Percentiles rank a stretch among this genome's conserved stretches.
These are phyloP conservation scores for Stentor roeselii DNA, from an alignment of 73 alveolate genomes.

Conservation along the genomic window DNA sequence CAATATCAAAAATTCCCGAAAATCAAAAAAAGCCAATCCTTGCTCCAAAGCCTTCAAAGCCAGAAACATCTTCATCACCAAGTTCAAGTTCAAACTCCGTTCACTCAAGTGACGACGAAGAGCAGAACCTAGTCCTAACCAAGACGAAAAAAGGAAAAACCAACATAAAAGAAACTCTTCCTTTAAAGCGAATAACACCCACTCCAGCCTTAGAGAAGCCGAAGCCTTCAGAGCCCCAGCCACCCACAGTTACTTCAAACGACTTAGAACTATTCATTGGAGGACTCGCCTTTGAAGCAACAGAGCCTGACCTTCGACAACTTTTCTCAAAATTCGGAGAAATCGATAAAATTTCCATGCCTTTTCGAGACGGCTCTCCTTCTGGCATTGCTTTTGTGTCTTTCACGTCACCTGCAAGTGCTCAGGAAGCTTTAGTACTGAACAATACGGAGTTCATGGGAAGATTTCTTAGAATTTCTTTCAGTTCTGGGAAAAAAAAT, in stretches of 20 bases:
- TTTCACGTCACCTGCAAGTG: slow-evolving; percentile 43
- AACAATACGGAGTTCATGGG: slow-evolving; percentile 55
- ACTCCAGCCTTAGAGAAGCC: not conserved
- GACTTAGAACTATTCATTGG: slow-evolving; percentile 60
- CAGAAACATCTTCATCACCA: no score
- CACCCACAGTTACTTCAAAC: no score
- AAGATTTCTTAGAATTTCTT: slow-evolving; percentile 51
- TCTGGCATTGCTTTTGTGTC: slow-evolving; percentile 51
- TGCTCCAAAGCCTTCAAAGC: no score
- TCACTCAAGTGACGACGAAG: no score
- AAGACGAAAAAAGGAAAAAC: not conserved
- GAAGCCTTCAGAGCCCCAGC: not conserved
- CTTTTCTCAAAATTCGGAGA: slow-evolving; percentile 45
- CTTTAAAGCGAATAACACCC: not conserved
- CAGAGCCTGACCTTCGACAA: slow-evolving; percentile 36
- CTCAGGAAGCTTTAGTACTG: slow-evolving; percentile 40
- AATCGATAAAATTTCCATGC: slow-evolving; percentile 36
- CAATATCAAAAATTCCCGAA: no score
- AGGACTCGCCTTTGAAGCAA: slow-evolving; percentile 39
- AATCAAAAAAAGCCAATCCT: no score
- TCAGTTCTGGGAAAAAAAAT: slow-evolving; percentile 42
- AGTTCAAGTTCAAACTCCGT: no score
- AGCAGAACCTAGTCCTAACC: no score
- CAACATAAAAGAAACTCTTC: not conserved
- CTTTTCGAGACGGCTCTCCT: slow-evolving; percentile 34